phyloP scores from a whole-genome alignment of 2,329 filamentous ascomycete genomes.

The Hypoxylon sp. region DNA sequence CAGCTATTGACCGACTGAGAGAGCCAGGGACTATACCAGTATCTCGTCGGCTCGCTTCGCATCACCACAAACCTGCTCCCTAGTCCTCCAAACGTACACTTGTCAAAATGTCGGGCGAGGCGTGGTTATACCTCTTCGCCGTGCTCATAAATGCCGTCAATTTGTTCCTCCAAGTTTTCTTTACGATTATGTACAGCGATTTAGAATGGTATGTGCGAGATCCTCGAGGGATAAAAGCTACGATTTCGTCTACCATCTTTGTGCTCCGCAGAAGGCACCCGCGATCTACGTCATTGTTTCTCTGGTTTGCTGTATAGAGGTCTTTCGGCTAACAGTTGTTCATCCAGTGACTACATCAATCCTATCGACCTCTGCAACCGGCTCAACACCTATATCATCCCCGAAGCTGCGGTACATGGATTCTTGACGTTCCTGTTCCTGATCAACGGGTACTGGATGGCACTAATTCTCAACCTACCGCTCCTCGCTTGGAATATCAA shows the following conservation, averaged over 20 bases:
- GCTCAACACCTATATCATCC: constrained; percentile 99
- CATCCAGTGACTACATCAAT: constrained; percentile 95
- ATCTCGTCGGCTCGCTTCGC: constrained; percentile 12
- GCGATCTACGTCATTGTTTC: constrained; percentile 48
- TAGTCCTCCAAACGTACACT: constrained; percentile 31
- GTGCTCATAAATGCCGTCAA: constrained; percentile 99
- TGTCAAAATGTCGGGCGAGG: constrained; percentile 89
- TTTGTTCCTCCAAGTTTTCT: constrained; percentile 99
- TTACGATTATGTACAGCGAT: constrained; percentile 99
- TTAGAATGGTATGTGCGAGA: constrained; percentile 86
- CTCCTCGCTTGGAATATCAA: constrained; percentile 95
- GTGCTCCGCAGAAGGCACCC: constrained; percentile 31
- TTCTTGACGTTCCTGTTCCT: constrained; percentile 97
- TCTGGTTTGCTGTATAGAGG: constrained; percentile 7
- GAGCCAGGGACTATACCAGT: constrained; percentile 5
- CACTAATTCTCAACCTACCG: constrained; percentile 91
- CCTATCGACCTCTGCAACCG: constrained; percentile 99
- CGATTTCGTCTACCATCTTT: constrained; percentile 8
- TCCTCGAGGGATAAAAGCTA: neutral
- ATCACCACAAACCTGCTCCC: constrained; percentile 3
- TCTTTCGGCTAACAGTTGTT: constrained; percentile 50
- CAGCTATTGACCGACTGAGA: constrained; percentile 13
- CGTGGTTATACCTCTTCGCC: constrained; percentile 97
- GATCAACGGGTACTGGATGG: constrained; percentile 98
- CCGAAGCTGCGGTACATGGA: constrained; percentile 96